phyloP scores from a whole-genome alignment of 495 filamentous ascomycete species.

The Lophium mytilinum region DNA sequence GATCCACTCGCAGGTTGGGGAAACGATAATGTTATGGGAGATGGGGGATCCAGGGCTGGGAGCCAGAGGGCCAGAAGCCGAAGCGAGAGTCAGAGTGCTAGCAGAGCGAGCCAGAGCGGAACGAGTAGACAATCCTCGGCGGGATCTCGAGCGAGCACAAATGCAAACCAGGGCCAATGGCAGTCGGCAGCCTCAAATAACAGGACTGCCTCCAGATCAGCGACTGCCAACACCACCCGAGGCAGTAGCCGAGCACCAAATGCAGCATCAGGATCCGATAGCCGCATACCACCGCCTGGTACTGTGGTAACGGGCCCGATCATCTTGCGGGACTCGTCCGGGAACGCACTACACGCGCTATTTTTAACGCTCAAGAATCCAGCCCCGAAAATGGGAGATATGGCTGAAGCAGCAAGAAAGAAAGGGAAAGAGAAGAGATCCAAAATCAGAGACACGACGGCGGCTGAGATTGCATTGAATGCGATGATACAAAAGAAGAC shows the following conservation, averaged over 20 bases:
- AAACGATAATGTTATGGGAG: background rate
- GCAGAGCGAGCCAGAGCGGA: background rate
- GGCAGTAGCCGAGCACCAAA: no score
- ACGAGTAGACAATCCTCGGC: no score
- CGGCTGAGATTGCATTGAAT: background rate
- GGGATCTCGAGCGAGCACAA: no score
- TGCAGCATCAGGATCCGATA: background rate
- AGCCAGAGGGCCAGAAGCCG: background rate
- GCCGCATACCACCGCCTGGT: background rate
- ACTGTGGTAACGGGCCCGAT: background rate
- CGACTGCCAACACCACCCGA: no score
- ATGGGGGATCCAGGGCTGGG: background rate
- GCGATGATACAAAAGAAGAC: background rate
- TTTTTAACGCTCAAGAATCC: background rate
- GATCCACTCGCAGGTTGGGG: slow-evolving; percentile 6
- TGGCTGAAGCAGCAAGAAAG: background rate
- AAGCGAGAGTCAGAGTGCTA: background rate
- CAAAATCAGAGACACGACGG: background rate
- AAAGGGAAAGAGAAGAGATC: background rate
- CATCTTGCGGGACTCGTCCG: background rate
- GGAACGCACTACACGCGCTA: background rate
- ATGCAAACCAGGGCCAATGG: no score
- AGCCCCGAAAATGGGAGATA: background rate
- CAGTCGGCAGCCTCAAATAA: no score
- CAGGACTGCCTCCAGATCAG: no score